Evolutionary conservation across 2,329 filamentous ascomycete genomes (phyloP).

Genomic region (Scorias spongiosa): DNA sequence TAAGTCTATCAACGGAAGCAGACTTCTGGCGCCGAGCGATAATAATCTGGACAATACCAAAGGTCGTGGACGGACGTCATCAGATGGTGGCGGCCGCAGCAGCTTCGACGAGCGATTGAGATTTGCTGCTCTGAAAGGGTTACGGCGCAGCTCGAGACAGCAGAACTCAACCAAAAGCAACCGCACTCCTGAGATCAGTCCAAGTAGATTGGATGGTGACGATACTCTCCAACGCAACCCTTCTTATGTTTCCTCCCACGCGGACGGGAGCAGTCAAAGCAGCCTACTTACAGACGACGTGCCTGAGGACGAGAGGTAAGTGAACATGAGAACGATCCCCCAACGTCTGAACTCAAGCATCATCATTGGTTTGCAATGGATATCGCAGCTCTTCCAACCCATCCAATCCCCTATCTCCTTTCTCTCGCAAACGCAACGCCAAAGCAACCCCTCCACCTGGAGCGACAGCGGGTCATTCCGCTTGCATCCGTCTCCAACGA

Average conservation of each 20-base stretch:
- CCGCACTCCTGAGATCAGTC: conserved; percentile 5
- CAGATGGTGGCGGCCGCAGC: conserved; percentile 24
- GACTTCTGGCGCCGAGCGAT: conserved; percentile 22
- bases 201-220: conserved; percentile 22
- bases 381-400: too few relatives aligned
- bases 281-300: conserved; percentile 37
- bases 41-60: conserved; percentile 25
- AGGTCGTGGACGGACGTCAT: conserved; percentile 22
- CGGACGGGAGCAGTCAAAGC: conserved; percentile 30
- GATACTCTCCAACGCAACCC: conserved; percentile 7
- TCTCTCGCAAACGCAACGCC: too few relatives aligned
- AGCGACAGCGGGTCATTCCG: too few relatives aligned
- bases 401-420: too few relatives aligned
- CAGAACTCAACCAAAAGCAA: conserved; percentile 5
- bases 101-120: conserved; percentile 24
- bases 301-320: conserved; percentile 28
- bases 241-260: conserved; percentile 20
- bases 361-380: too few relatives aligned
- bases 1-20: conserved; percentile 5
- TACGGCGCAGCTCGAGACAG: conserved; percentile 12
- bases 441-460: conserved; percentile 1
- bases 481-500: conserved; percentile 7
- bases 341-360: too few relatives aligned
- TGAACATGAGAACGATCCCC: too few relatives aligned
- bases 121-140: conserved; percentile 32